Percentiles rank a stretch among this genome's conserved stretches.
phyloP scores from a whole-genome alignment of 331 rosid genomes.

The Acacia concinna region DNA sequence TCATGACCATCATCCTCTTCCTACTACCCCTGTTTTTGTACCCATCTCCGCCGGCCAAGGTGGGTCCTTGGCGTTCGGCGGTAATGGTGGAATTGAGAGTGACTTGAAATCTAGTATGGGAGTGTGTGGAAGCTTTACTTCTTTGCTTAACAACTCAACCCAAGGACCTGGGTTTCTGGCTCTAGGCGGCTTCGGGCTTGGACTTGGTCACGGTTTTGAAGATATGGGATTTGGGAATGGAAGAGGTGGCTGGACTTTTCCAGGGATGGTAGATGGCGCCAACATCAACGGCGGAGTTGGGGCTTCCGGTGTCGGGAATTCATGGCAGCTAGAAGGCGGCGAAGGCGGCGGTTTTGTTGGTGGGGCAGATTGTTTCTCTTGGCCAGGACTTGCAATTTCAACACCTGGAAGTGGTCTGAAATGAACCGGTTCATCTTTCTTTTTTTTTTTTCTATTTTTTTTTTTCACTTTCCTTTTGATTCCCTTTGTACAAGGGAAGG shows the following conservation, averaged over 20 bases:
- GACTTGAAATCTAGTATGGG: slow-evolving; percentile 44
- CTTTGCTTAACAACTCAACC: slow-evolving; percentile 55
- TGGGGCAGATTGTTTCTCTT: slow-evolving; percentile 75
- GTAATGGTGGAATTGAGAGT: slow-evolving; percentile 38
- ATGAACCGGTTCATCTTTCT: slow-evolving; percentile 28
- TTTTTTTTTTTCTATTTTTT: no score
- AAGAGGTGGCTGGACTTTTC: slow-evolving; percentile 66
- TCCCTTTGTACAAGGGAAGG: slow-evolving; percentile 19
- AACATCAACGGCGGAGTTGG: slow-evolving; percentile 35
- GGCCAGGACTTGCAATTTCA: slow-evolving; percentile 90
- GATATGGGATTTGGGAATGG: slow-evolving; percentile 70
- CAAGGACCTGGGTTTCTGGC: slow-evolving; percentile 71
- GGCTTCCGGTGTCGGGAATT: slow-evolving; percentile 38
- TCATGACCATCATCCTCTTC: slow-evolving; percentile 34
- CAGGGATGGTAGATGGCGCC: slow-evolving; percentile 54
- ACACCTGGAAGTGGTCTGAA: slow-evolving; percentile 80
- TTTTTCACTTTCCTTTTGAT: slow-evolving; percentile 17
- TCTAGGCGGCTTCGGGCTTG: slow-evolving; percentile 81
- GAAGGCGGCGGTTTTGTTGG: slow-evolving; percentile 55
- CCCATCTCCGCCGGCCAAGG: slow-evolving; percentile 38
- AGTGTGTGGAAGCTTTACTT: slow-evolving; percentile 68
- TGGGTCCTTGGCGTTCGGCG: slow-evolving; percentile 33
- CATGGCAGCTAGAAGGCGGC: slow-evolving; percentile 77
- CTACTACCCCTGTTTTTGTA: slow-evolving; percentile 39
- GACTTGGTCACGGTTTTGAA: slow-evolving; percentile 66